Percentiles rank a stretch among this genome's conserved stretches.
phyloP scores from a whole-genome alignment of 768 basidiomycete species.

The Mycena latifolia region DNA sequence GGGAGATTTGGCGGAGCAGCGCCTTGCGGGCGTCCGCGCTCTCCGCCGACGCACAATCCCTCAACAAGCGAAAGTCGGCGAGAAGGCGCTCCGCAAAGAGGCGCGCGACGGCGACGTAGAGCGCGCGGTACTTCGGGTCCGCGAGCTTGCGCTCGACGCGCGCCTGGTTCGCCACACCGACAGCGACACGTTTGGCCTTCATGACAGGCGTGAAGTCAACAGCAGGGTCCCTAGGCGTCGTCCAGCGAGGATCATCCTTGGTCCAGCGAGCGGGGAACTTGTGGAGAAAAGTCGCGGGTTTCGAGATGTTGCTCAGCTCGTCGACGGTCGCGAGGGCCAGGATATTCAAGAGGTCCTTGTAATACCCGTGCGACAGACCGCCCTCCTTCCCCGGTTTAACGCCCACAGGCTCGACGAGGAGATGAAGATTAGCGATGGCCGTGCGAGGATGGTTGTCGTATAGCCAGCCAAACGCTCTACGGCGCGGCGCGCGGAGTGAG shows the following conservation, averaged over 20 bases:
- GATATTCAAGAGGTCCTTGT: constrained; percentile 83
- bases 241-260: background rate
- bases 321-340: constrained; percentile 68
- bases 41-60: constrained; percentile 50
- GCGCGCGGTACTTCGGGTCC: constrained; percentile 65
- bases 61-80: constrained; percentile 59
- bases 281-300: constrained; percentile 46
- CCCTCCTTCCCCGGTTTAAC: constrained; percentile 42
- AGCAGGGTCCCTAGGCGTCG: background rate
- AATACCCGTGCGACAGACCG: constrained; percentile 68
- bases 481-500: background rate
- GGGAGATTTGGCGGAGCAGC: constrained; percentile 59
- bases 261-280: constrained; percentile 15
- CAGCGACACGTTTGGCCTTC: constrained; percentile 38
- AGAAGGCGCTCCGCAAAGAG: constrained; percentile 67
- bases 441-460: constrained; percentile 78
- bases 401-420: constrained; percentile 67
- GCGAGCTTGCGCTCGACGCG: constrained; percentile 56
- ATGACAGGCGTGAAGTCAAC: constrained; percentile 35
- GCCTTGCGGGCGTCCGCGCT: constrained; percentile 42
- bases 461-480: constrained; percentile 74
- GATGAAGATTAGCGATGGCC: constrained; percentile 69
- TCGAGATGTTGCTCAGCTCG: constrained; percentile 53
- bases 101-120: constrained; percentile 73
- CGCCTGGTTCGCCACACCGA: constrained; percentile 45